Evolutionary conservation across 2,329 filamentous ascomycete species (phyloP), one percentile per base, ranked within the genome.

Genomic region (Exophiala sp.): DNA sequence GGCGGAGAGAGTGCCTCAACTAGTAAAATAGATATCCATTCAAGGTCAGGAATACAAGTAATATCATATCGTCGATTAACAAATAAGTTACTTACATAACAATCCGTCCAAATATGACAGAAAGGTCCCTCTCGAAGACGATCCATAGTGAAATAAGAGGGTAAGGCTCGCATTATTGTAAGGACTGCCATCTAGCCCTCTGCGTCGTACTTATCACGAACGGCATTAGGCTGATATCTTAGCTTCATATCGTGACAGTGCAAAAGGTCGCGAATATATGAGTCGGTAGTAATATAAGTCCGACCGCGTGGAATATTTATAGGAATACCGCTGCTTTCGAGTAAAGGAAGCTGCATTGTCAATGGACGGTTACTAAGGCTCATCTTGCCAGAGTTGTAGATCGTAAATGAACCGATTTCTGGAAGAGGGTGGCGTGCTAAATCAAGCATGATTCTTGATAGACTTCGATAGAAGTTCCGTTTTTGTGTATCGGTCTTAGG

Each of bases 81-180:
- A 35, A 63, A 53, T 11, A 66, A 60, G 24, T 66, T 64, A 45
- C 65, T 67, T 41, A 59, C 58, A 48, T 72, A 65, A n/a, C 72
- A 57, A 53, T 73, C 70, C 7, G 67, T 70, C 9, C 71, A 61
- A 1, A 43, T 58, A 29, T 65, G 60, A 23, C 64, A 50, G 50
- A 69, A 72, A 1, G 66, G 66, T 1, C 67, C 67, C 18, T 63
- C 44, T 6, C 63, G 61, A 22, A 65, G 54, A 52, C 67, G 64
- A n/a, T 55, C 50, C 4, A 52, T 56, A 16, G 51, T 60, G 61
- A 52, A 66, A 42, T 56, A 65, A 51, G 43, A 59, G 38, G 48
- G 42, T 29, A 58, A 57, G 5, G 57, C 22, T 64, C 55, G 52
- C 62, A 51, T 62, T 55, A 48, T 67, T 58, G 50, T 60, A 54